phyloP scores from a whole-genome alignment of 2,329 filamentous ascomycete genomes.

The Cercospora nicotianae region DNA sequence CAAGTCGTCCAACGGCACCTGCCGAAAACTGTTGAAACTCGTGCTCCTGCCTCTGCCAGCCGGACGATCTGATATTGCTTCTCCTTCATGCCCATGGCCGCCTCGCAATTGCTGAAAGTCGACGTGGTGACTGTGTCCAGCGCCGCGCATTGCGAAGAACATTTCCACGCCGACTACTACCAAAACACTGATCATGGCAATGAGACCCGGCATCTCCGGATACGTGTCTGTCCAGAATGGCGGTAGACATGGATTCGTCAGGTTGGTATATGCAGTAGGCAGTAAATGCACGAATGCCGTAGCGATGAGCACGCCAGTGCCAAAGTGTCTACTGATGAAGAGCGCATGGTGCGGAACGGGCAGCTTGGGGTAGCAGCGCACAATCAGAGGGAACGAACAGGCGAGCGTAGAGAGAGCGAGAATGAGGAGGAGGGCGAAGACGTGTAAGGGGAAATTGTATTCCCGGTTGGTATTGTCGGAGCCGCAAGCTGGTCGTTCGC shows the following conservation, averaged over 20 bases:
- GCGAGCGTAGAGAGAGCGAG: conserved; percentile 57
- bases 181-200: conserved; percentile 80
- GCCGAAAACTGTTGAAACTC: conserved; percentile 34
- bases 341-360: conserved; percentile 60
- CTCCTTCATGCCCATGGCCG: conserved; percentile 15
- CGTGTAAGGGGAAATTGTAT: conserved; percentile 59
- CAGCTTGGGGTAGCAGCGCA: conserved; percentile 59
- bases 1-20: conserved; percentile 27
- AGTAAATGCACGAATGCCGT: conserved; percentile 62
- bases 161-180: conserved; percentile 84
- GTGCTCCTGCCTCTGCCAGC: conserved; percentile 23
- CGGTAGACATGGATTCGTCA: conserved; percentile 68
- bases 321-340: conserved; percentile 61
- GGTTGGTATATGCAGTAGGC: conserved; percentile 61
- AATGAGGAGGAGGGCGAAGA: conserved; percentile 59
- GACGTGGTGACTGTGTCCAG: conserved; percentile 58
- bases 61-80: conserved; percentile 19
- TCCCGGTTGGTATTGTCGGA: conserved; percentile 47
- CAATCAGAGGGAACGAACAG: conserved; percentile 62
- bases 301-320: conserved; percentile 58
- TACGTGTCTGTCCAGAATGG: conserved; percentile 78
- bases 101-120: conserved; percentile 35
- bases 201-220: conserved; percentile 73
- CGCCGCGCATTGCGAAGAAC: conserved; percentile 73
- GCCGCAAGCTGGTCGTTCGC: conserved; percentile 53